Conservation (phyloP, 2,329 filamentous ascomycete genomes). For the Colletotrichum sp. region DNA sequence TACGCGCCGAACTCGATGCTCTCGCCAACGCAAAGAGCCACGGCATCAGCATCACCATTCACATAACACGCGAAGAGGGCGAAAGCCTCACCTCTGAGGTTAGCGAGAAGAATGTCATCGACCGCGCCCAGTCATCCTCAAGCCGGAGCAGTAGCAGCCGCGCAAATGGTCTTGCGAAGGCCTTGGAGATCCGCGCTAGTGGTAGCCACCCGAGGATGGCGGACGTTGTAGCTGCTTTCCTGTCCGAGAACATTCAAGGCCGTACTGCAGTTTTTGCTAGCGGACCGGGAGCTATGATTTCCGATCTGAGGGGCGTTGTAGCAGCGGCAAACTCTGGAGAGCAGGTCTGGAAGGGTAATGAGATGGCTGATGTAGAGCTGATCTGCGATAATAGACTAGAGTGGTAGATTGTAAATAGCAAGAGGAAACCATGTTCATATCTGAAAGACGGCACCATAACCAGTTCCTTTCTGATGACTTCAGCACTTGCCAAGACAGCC, state of each 20-base stretch:
- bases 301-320: constrained; percentile 59
- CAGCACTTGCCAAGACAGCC: too few species aligned
- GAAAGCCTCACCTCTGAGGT: not conserved
- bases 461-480: accelerated
- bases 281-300: constrained; percentile 64
- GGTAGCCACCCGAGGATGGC: constrained; percentile 53
- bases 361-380: constrained; percentile 58
- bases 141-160: constrained; percentile 59
- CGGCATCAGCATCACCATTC: not conserved
- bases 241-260: constrained; percentile 49
- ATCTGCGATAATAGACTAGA: constrained; percentile 66
- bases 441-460: too few species aligned
- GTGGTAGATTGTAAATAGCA: constrained; percentile 33
- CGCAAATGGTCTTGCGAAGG: constrained; percentile 36
- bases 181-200: constrained; percentile 6
- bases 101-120: not conserved
- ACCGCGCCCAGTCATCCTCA: constrained; percentile 33
- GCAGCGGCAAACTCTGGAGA: constrained; percentile 56
- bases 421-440: too few species aligned
- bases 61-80: not conserved
- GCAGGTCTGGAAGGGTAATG: constrained; percentile 64
- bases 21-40: not conserved
- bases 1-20: not conserved
- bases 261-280: constrained; percentile 63
- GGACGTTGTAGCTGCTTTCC: constrained; percentile 52